These are phyloP conservation scores for Cerioporus squamosus DNA, from an alignment of 1,284 basidiomycete genomes.

Conservation along the genomic window DNA sequence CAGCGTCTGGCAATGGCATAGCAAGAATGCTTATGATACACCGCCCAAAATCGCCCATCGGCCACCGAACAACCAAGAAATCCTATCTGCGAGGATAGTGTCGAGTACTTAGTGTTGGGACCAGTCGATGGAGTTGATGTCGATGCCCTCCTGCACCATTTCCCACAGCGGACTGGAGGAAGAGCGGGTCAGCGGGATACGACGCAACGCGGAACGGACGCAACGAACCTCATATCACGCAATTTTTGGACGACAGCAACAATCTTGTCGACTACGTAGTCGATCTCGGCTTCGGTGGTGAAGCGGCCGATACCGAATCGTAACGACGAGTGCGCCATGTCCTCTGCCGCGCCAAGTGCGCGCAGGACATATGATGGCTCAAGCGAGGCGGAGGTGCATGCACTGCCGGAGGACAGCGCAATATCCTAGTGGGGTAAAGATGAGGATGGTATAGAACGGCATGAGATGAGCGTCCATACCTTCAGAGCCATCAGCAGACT, in stretches of 20 bases:
- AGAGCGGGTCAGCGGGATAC: not conserved
- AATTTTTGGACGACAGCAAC: constrained; percentile 80
- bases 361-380: constrained; percentile 99
- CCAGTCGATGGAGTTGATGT: constrained; percentile 94
- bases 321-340: constrained; percentile 98
- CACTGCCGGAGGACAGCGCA: constrained; percentile 96
- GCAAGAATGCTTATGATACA: no score
- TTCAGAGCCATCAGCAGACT: constrained; percentile 98
- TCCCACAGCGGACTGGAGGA: constrained; percentile 87
- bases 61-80: not conserved
- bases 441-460: not conserved
- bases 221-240: constrained; percentile 69
- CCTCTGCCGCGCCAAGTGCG: constrained; percentile 95
- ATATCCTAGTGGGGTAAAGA: constrained; percentile 67
- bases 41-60: not conserved
- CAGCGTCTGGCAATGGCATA: no score
- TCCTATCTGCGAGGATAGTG: not conserved
- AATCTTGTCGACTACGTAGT: constrained; percentile 92
- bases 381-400: constrained; percentile 97
- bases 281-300: constrained; percentile 97
- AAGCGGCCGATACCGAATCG: constrained; percentile 98
- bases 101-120: constrained; percentile 59
- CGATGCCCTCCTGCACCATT: constrained; percentile 98
- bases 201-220: constrained; percentile 22
- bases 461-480: constrained; percentile 53